Base-by-base conservation (phyloP, 2,329 filamentous ascomycete species). In the Clarireedia paspali region DNA sequence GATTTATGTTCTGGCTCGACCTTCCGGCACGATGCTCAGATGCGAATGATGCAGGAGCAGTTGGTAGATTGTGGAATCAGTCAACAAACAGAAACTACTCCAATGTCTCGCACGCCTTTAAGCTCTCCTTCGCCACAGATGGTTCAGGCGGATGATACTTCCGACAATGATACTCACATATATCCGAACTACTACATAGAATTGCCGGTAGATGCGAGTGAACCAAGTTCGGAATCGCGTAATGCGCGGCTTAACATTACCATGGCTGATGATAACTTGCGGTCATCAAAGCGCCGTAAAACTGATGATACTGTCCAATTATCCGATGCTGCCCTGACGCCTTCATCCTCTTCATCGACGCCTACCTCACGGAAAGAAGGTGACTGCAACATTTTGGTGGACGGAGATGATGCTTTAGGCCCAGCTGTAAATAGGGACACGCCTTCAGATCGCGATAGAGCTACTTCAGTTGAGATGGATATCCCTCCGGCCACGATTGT, bases 21-120 rank as follows among this genome's bases (percentile, higher is more conserved):
- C 0, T 95, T 92, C 66, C 71, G 73, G 1, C 84, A 92, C 63
- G 89, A 95, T 61, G 44, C 67, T 5, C 64, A 79, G 54, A 85
- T 91, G 78, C 71, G 75, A 53, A 64, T 68, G 4, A 10, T 51
- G 7, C 1, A 24, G 5, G 40, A 17, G 15, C 12, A 10, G 27
- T 12, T 12, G n/a, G 48, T 3, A n/a, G 48, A 34, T 9, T 12
- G 12, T 14, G 34, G 9, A 27, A 38, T 46, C 10, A 52, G 53
- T 20, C 39, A 46, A 26, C 23, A 52, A 47, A 56, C 48, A 23
- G 38, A 38, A 30, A 52, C 20, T 36, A 46, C 53, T 14, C 7
- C 24, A 23, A 23, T 3, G 6, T 56, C 53, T 20, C 17, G 34
- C 17, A 39, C 45, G 23, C 48, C 45, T 49, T 6, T 24, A 17